A percentile compares a stretch with the other conserved stretches of the same genome.
Conservation (phyloP, 495 filamentous ascomycete species). For the Parathielavia hyrcaniae region DNA sequence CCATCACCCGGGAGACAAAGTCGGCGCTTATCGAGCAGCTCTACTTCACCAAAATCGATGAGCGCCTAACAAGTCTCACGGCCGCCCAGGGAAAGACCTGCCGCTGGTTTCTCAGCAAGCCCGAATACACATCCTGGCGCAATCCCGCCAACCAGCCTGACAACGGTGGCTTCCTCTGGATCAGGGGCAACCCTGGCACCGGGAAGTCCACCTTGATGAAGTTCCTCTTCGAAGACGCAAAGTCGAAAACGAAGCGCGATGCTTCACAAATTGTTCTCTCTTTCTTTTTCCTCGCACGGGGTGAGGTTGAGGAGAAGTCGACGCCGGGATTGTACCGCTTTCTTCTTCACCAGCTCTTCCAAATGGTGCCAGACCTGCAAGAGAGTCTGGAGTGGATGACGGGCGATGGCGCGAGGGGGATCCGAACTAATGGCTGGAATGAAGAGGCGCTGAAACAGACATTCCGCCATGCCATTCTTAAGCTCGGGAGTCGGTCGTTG, state of each 20-base stretch:
- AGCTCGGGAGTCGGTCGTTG: slow-evolving; percentile 10
- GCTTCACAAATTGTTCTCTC: slow-evolving; percentile 28
- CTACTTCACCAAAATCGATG: slow-evolving; percentile 33
- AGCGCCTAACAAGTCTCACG: slow-evolving; percentile 25
- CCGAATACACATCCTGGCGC: slow-evolving; percentile 38
- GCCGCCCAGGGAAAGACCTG: slow-evolving; percentile 34
- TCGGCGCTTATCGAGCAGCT: slow-evolving; percentile 7
- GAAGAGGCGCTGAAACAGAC: slow-evolving; percentile 17
- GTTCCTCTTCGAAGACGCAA: slow-evolving; percentile 28
- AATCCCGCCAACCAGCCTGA: slow-evolving; percentile 25
- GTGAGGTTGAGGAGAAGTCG: slow-evolving; percentile 44
- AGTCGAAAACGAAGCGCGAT: background rate
- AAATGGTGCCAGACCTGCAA: slow-evolving; percentile 5
- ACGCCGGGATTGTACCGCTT: slow-evolving; percentile 46
- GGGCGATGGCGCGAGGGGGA: slow-evolving; percentile 11
- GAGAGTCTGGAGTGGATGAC: slow-evolving; percentile 16
- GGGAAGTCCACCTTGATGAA: slow-evolving; percentile 54
- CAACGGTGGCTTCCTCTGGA: slow-evolving; percentile 48
- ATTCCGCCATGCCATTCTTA: slow-evolving; percentile 2
- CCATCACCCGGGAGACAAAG: background rate
- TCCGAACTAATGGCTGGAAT: slow-evolving; percentile 13
- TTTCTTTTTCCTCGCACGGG: too few relatives aligned
- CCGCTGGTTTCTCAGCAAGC: slow-evolving; percentile 36
- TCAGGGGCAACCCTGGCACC: slow-evolving; percentile 49
- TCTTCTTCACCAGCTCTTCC: slow-evolving; percentile 29